Percentiles rank a stretch among this genome's conserved stretches.
These are phyloP conservation scores for Rosa persica DNA, from an alignment of 306 rosid genomes.

Conservation along the genomic window DNA sequence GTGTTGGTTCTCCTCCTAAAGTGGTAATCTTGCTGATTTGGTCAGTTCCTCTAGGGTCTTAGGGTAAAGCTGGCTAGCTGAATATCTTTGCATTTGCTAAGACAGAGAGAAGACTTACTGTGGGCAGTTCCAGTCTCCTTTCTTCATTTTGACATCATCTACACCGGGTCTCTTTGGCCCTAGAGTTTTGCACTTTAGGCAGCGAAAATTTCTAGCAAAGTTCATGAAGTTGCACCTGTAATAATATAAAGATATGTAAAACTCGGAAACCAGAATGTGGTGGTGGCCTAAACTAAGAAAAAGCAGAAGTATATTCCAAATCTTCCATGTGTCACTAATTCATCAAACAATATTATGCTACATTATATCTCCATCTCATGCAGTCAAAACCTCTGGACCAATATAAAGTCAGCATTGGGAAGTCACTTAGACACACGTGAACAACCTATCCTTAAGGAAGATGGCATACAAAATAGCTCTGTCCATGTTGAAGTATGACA, in stretches of 20 bases:
- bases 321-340: no score
- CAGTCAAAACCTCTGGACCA: no score
- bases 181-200: conserved; percentile 68
- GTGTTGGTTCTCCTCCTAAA: conserved; percentile 6
- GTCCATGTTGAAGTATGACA: no score
- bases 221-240: conserved; percentile 84
- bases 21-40: background rate
- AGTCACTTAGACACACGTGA: no score
- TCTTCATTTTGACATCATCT: conserved; percentile 54
- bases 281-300: background rate
- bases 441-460: no score
- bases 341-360: no score
- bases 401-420: no score
- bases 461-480: no score
- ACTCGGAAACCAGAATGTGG: background rate
- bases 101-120: conserved; percentile 43
- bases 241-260: conserved; percentile 19
- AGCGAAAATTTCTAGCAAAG: conserved; percentile 61
- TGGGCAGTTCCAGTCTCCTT: conserved; percentile 89
- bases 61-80: background rate
- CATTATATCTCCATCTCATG: no score
- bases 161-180: conserved; percentile 44
- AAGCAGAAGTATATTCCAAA: background rate
- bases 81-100: background rate
- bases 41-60: background rate